These are phyloP conservation scores for Deakozyma indianensis DNA, from an alignment of 805 yeast species.

Conservation along the genomic window DNA sequence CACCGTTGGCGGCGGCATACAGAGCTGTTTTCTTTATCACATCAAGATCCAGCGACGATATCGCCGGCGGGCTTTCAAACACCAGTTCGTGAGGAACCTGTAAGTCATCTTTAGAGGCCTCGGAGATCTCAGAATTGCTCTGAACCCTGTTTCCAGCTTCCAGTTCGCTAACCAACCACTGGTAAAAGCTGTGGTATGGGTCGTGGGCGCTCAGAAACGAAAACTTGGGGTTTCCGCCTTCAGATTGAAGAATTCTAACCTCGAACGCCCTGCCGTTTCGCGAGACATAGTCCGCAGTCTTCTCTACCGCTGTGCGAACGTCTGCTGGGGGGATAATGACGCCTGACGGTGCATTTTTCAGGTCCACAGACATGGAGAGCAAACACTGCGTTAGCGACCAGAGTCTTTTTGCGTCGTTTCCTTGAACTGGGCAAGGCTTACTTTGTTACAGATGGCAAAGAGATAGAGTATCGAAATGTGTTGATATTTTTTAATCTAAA, in stretches of 20 bases:
- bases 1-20: conserved; percentile 48
- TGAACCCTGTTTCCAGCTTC: not conserved
- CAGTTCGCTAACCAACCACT: conserved; percentile 25
- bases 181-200: conserved; percentile 45
- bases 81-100: conserved; percentile 15
- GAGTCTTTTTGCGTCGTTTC: not conserved
- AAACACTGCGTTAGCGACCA: not conserved
- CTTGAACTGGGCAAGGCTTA: conserved; percentile 6
- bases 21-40: conserved; percentile 61
- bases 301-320: conserved; percentile 38
- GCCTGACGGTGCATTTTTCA: conserved; percentile 23
- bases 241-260: conserved; percentile 33
- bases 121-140: not conserved
- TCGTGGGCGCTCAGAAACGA: conserved; percentile 44
- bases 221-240: conserved; percentile 38
- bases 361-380: conserved; percentile 4
- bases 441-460: no score
- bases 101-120: conserved; percentile 8
- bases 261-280: conserved; percentile 61
- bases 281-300: conserved; percentile 56
- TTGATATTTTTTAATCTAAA: no score
- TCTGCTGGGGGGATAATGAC: conserved; percentile 41
- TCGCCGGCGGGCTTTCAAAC: conserved; percentile 22
- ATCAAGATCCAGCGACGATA: conserved; percentile 52
- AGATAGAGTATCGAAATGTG: no score